These are phyloP conservation scores for Sporothrix protearum DNA, from an alignment of 2,329 filamentous ascomycete genomes.

Conservation along the genomic window DNA sequence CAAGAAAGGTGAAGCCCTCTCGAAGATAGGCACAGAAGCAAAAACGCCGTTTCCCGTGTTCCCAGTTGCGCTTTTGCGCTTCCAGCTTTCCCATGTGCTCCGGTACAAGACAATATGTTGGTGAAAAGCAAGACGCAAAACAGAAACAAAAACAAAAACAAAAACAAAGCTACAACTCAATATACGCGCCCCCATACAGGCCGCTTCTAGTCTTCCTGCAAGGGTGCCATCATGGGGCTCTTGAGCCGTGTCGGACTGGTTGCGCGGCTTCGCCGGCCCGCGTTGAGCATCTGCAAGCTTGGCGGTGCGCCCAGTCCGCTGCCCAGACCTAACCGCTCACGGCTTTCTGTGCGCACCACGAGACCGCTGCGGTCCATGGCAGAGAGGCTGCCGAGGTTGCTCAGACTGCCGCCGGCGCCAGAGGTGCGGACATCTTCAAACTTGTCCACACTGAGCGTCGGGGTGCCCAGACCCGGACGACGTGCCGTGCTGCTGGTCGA, in stretches of 20 bases:
- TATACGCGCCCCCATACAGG: not conserved
- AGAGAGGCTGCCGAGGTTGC: constrained; percentile 34
- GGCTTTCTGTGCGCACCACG: constrained; percentile 77
- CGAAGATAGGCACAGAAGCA: not conserved
- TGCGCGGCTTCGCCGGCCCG: constrained; percentile 55
- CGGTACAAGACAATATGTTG: not conserved
- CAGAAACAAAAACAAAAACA: not conserved
- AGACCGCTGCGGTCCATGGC: constrained; percentile 67
- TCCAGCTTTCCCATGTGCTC: not conserved
- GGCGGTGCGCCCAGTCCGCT: constrained; percentile 32
- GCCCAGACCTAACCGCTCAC: constrained; percentile 61
- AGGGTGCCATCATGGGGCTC: constrained; percentile 53
- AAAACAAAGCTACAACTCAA: not conserved
- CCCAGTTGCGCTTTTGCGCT: not conserved
- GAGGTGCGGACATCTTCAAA: constrained; percentile 46
- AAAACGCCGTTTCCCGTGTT: constrained; percentile 3
- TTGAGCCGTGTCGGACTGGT: constrained; percentile 58
- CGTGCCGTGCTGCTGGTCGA: constrained; percentile 33
- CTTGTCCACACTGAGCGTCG: constrained; percentile 54
- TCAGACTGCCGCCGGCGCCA: too few relatives aligned
- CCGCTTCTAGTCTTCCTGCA: constrained; percentile 38
- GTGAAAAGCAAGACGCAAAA: not conserved
- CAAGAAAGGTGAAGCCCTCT: not conserved
- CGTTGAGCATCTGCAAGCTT: constrained; percentile 51
- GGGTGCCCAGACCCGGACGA: constrained; percentile 65